Base-by-base conservation (phyloP, 257 asterid genomes). In the Lithospermum erythrorhizon region DNA sequence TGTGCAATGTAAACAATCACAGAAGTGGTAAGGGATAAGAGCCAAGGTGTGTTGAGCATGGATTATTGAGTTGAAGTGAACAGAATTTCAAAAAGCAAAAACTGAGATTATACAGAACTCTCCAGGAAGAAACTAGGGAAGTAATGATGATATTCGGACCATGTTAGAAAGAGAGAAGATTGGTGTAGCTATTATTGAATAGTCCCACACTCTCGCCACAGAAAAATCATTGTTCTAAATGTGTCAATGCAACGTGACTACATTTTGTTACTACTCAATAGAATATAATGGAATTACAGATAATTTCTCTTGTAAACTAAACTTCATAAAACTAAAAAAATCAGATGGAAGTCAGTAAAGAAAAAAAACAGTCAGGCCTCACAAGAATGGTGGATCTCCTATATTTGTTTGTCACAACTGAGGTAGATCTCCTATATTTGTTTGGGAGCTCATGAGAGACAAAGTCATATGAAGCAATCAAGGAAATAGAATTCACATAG, bases 1-100 rank as follows among this genome's bases (percentile, higher is more conserved):
- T 87, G 79, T 74, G 35, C 49, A 63, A 68, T 63, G 57, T 60
- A 70, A 65, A 59, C 13, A 21, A 55, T 32, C 61, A 70, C 13
- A 19, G 35, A 56, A 49, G 21, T 63, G 22, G 23, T n/a, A 37
- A 6, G n/a, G 30, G 16, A 14, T 2, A 22, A 15, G 45, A 41
- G 49, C 14, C 17, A 11, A 41, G 49, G 49, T 41, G 49, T 41
- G 13, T 1, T 35, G 45, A 13, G 45, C 2, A 35, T 35, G 13
- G 49, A 1, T 41, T 41, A 7, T 7, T 41, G 49, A 11, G 49
- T 14, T 1, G 16, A 41, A 11, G 49, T 41, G 49, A 41, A 41
- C 17, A 14, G 18, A 41, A 41, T 41, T 37, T 41, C 49, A 11
- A 41, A 1, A 11, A 41, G 14, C 49, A 41, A 41, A 41, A 41